Base-by-base conservation (phyloP, 305 asterid species). In the Fraxinus floribunda region DNA sequence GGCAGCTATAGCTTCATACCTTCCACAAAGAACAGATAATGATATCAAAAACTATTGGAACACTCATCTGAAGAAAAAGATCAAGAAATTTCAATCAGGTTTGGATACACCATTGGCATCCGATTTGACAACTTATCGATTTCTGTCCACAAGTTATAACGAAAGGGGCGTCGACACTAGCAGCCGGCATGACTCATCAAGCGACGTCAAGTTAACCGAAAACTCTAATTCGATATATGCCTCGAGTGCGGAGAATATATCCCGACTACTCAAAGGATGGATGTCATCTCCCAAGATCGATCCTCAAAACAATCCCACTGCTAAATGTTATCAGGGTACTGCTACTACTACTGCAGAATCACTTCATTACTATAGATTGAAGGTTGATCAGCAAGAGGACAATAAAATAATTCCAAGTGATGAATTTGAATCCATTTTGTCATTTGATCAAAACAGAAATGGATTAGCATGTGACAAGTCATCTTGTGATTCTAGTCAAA, bases 41-140 rank as follows among this genome's bases (percentile, higher is more conserved):
- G 99, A 95, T 85, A 95, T 95, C 88, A 95, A 95, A 90, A 95
- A 95, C 80, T 94, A 94, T 36, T 95, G 98, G 99, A 95, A 95
- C 91, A 94, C 99, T 1, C 99, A 95, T 88, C 83, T 95, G 80
- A 95, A 95, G 86, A 95, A 95, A 85, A 95, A 95, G 91, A 90
- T 95, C 73, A 94, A 92, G 88, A 92, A 88, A 60, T 11, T 84
- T 38, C 97, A 89, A 70, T 41, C 89, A 82, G 87, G 84, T 41
- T 72, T 75, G 29, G 87, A 81, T 66, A 80, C 88, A 8, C 94
- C 86, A 74, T 75, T 83, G 79, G 36, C 84, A 7, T 81, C 89
- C 4, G 88, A 84, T 78, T 73, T 88, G 7, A 26, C 89, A 22
- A 15, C 89, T 32, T 80, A 81, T 46, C 92, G 87, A 0, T 83